Base-by-base conservation (phyloP, 768 basidiomycete genomes). In the Boletellus sp. region DNA sequence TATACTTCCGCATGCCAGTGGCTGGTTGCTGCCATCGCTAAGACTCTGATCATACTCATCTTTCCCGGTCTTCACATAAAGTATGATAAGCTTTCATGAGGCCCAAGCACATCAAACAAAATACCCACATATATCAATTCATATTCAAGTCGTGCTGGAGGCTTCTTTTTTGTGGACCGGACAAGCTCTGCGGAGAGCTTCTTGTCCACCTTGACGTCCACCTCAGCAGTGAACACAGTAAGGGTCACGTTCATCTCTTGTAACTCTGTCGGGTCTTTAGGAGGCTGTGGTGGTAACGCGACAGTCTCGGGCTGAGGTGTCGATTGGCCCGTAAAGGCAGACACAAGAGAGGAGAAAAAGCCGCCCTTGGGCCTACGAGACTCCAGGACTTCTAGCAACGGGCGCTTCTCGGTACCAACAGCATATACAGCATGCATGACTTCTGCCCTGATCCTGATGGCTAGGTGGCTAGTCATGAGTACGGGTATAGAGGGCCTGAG, bases 81-180 rank as follows among this genome's bases (percentile, higher is more conserved):
- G 40, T 23, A 65, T 52, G 4, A 53, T 60, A 8, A 71, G 56
- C 16, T 53, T 46, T 16, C 11, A 22, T 3, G 65, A 53, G 28
- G 32, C 47, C 31, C 12, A 23, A 19, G 19, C 38, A 10, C 9
- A 20, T 20, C 3, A 31, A 26, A 24, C 7, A 31, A 26, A 24
- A 32, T n/a, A 43, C 58, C 10, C 16, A 63, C 61, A 72, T 90
- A 98, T 35, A 99, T 91, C 12, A 99, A 74, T 56, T 88, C 82
- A 47, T 89, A 87, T 48, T 77, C 83, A 63, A 94, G 78, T 45
- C 73, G 78, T 5, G 70, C 71, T 0, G 95, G 95, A 0, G 91
- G 88, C 47, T 89, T 85, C 74, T 99, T 99, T 78, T 97, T 97
- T 11, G 94, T 99, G 1, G 92, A 90, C 51, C 95, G 76, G 51